A percentile compares a stretch with the other conserved stretches of the same genome.
These are phyloP conservation scores for Colletotrichum sp. DNA, from an alignment of 2,329 filamentous ascomycete species.

Conservation along the genomic window DNA sequence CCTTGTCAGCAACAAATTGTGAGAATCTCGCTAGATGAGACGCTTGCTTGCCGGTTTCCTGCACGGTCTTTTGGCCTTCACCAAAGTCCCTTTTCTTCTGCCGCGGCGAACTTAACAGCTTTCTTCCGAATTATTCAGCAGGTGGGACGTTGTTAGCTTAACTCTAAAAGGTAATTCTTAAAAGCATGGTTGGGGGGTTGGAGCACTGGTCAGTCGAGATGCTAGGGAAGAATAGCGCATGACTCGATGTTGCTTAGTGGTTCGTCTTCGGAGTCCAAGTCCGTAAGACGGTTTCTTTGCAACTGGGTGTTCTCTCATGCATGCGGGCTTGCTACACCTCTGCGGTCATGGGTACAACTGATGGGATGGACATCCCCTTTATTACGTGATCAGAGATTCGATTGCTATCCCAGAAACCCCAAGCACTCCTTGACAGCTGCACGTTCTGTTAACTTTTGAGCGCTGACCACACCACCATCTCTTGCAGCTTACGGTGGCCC, in stretches of 20 bases:
- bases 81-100: neutral
- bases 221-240: neutral
- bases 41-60: neutral
- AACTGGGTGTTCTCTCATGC: neutral
- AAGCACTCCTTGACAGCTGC: neutral
- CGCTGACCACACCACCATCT: neutral
- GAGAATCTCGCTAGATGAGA: neutral
- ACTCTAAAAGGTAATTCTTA: neutral
- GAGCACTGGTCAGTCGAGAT: neutral
- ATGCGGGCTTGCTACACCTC: accelerated
- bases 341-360: neutral
- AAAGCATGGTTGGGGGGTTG: neutral
- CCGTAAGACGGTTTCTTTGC: accelerated
- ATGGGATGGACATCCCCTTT: no score
- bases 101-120: neutral
- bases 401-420: neutral
- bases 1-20: neutral
- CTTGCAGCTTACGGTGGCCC: neutral
- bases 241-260: neutral
- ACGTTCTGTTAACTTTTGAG: neutral
- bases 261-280: neutral
- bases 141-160: neutral
- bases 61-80: neutral
- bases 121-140: neutral
- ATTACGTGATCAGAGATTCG: no score